phyloP scores from a whole-genome alignment of 2,329 filamentous ascomycete genomes.

The Cordyceps cicadae region DNA sequence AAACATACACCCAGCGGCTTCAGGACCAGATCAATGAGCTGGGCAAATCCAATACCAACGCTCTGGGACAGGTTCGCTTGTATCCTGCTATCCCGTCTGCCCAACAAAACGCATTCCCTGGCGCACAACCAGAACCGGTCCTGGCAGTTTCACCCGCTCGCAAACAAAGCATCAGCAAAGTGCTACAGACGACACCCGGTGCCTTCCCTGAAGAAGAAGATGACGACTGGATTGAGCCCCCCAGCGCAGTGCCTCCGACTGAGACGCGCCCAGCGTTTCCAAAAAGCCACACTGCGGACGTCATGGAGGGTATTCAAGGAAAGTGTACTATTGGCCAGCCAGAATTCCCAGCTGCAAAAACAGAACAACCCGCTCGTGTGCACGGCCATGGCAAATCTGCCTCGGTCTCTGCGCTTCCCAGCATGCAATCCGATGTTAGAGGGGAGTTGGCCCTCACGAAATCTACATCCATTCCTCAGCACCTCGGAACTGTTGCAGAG shows the following conservation, averaged over 20 bases:
- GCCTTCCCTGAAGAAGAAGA: conserved; percentile 53
- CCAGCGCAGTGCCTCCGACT: conserved; percentile 24
- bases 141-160: conserved; percentile 21
- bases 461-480: conserved; percentile 46
- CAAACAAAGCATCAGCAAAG: conserved; percentile 21
- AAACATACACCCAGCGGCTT: conserved; percentile 86
- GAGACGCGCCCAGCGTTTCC: conserved; percentile 41
- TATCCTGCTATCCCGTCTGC: conserved; percentile 29
- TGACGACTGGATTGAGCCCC: conserved; percentile 57
- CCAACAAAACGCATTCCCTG: conserved; percentile 22
- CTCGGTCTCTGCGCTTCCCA: conserved; percentile 50
- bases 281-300: conserved; percentile 54
- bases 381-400: conserved; percentile 48
- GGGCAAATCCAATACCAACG: conserved; percentile 47
- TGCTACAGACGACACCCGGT: conserved; percentile 40
- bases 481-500: conserved; percentile 41
- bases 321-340: conserved; percentile 40
- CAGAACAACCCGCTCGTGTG: not conserved
- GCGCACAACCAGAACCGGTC: conserved; percentile 22
- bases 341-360: conserved; percentile 21
- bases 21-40: conserved; percentile 84
- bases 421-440: conserved; percentile 13
- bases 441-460: conserved; percentile 42
- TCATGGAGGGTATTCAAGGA: conserved; percentile 48
- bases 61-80: conserved; percentile 40